Base-by-base conservation (phyloP, 108 stramenopile species). In the Pseudonitzschia multistriata region DNA sequence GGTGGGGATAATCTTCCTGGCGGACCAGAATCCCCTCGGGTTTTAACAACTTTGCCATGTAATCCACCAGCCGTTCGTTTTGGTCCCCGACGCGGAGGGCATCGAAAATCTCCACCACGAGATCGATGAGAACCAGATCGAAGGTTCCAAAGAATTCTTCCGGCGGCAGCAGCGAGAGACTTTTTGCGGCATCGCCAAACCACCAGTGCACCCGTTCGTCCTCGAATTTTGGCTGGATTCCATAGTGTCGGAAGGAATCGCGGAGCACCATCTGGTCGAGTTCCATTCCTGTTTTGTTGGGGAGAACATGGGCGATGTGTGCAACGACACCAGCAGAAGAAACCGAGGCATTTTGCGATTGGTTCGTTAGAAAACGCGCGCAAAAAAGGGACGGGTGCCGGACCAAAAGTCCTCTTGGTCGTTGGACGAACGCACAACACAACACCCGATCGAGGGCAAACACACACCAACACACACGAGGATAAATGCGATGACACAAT, bases 21-120 rank as follows among this genome's bases (percentile, higher is more conserved):
- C 91, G 91, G 49, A 94, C 88, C 63, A 94, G 78, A 49, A 94
- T 85, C 6, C 93, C 93, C 42, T 90, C 86, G 3, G 87, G 89
- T 64, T 88, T 88, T 66, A 94, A 67, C 15, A 94, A 70, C 36
- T 92, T 69, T 0, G 86, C 66, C 21, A 91, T 76, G 2, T 86
- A 86, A 1, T 83, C 79, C 56, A 91, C 57, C 57, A 59, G 19
- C 35, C 57, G 57, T 33, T 59, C 57, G 29, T 59, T 59, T 8
- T 59, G 19, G 5, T 59, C 31, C 19, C 57, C 57, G 11, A 59
- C 57, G 6, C 57, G 57, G 3, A 75, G 67, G 24, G 60, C 67
- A 62, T 75, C 74, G 63, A 75, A 75, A 31, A 75, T 67, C 35
- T 75, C 74, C 14, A 68, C 36, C 0, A 68, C 67, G 15, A 87